Conservation (phyloP, 805 yeast species). For the Candida ficus region DNA sequence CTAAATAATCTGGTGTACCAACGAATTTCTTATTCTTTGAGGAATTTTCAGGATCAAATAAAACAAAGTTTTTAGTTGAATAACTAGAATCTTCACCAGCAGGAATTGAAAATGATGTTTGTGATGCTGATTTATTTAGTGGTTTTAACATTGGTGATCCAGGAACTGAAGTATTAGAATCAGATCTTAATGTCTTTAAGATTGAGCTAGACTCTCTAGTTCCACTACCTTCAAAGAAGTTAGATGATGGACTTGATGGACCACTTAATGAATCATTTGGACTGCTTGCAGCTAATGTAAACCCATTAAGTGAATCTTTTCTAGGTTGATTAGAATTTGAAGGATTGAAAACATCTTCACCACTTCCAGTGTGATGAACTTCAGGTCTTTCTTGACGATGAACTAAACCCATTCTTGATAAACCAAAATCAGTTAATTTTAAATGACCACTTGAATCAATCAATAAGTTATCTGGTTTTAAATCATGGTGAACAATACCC, state of each 20-base stretch:
- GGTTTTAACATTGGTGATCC: slow-evolving; percentile 49
- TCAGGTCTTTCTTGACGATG: slow-evolving; percentile 59
- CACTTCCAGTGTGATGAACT: not conserved
- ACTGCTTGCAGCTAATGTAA: slow-evolving; percentile 15
- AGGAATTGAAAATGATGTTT: slow-evolving; percentile 49
- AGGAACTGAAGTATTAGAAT: slow-evolving; percentile 14
- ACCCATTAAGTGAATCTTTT: slow-evolving; percentile 19
- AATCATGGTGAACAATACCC: slow-evolving; percentile 91
- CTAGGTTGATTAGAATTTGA: slow-evolving; percentile 12
- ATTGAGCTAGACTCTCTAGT: slow-evolving; percentile 9
- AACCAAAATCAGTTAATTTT: slow-evolving; percentile 92
- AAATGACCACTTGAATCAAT: slow-evolving; percentile 86
- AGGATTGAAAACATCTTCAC: slow-evolving; percentile 21
- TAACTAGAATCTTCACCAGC: slow-evolving; percentile 37
- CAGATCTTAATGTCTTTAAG: slow-evolving; percentile 13
- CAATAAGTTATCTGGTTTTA: slow-evolving; percentile 90
- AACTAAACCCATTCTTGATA: slow-evolving; percentile 82
- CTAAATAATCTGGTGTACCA: slow-evolving; percentile 96
- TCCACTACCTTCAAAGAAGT: slow-evolving; percentile 25
- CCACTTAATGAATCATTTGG: slow-evolving; percentile 15
- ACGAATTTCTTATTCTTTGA: slow-evolving; percentile 64
- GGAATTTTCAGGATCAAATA: slow-evolving; percentile 67
- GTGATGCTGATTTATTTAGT: slow-evolving; percentile 45
- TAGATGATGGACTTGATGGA: slow-evolving; percentile 25
- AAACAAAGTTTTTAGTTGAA: slow-evolving; percentile 40